Evolutionary conservation across 176 grass and related monocot genomes (phyloP).

Genomic region (Guadua angustifolia): DNA sequence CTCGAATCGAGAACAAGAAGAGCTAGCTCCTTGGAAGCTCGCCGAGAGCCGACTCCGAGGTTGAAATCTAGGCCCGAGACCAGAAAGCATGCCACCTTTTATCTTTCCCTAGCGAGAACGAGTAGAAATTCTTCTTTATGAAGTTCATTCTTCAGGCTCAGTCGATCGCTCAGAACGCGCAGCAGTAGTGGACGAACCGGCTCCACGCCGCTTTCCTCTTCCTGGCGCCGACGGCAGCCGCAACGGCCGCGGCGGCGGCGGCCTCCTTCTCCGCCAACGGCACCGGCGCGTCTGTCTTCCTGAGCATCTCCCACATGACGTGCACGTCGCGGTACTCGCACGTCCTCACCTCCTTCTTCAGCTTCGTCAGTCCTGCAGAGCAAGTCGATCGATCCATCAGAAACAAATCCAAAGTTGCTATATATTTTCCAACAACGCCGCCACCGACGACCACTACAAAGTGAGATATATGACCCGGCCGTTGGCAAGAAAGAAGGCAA

Average conservation of each 20-base stretch:
- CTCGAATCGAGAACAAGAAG: not conserved
- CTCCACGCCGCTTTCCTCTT: slow-evolving; percentile 57
- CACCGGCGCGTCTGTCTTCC: slow-evolving; percentile 50
- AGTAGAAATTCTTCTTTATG: not conserved
- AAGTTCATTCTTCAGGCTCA: not conserved
- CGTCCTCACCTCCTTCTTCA: slow-evolving; percentile 89
- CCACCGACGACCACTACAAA: not conserved
- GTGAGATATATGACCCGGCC: not conserved
- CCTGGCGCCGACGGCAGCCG: slow-evolving; percentile 43
- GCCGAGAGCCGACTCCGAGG: not conserved
- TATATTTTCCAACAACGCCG: not conserved
- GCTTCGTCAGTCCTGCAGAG: slow-evolving; percentile 63
- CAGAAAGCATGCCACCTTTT: not conserved
- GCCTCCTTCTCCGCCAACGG: slow-evolving; percentile 52
- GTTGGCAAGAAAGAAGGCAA: not conserved
- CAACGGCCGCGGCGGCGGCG: slow-evolving; percentile 41
- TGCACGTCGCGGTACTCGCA: slow-evolving; percentile 91
- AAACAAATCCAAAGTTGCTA: not conserved
- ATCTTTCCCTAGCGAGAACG: not conserved
- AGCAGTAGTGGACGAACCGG: slow-evolving; percentile 65
- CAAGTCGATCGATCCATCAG: slow-evolving; percentile 26
- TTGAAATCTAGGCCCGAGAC: not conserved
- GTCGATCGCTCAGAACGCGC: slow-evolving; percentile 53
- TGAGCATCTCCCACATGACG: slow-evolving; percentile 91
- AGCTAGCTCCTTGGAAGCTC: slow-evolving; percentile 11